These are phyloP conservation scores for Acanthamoeba quina DNA, from an alignment of 208 protist genomes.

Conservation along the genomic window DNA sequence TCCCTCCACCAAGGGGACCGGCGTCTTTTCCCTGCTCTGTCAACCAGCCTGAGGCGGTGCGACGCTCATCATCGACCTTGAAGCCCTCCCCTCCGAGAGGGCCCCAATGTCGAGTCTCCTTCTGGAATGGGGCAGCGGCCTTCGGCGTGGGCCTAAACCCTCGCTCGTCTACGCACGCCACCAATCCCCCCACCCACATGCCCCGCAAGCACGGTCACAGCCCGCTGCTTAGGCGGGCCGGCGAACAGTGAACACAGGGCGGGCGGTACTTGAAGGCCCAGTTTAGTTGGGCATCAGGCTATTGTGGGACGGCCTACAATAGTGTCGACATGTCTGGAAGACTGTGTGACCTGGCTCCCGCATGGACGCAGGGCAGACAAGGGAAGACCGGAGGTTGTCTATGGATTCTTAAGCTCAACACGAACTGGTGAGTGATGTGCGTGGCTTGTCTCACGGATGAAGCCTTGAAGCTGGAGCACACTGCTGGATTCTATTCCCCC, in stretches of 20 bases:
- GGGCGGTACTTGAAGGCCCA: not conserved
- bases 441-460: too few relatives aligned
- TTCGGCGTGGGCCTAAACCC: constrained; percentile 16
- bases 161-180: not conserved
- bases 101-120: constrained; percentile 5
- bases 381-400: too few relatives aligned
- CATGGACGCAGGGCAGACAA: not conserved
- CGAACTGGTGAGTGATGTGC: too few relatives aligned
- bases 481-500: too few relatives aligned
- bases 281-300: not conserved
- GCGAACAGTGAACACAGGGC: not conserved
- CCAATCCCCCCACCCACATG: constrained; percentile 13
- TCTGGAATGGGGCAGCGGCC: constrained; percentile 14
- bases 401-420: not conserved
- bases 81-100: constrained; percentile 10
- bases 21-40: constrained; percentile 26
- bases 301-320: not conserved
- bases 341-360: too few relatives aligned
- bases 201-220: not conserved
- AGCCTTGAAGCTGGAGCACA: too few relatives aligned
- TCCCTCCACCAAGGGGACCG: constrained; percentile 17
- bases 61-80: constrained; percentile 26
- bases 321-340: not conserved
- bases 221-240: not conserved
- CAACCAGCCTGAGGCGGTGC: constrained; percentile 14